Conservation (phyloP, 345 rosid species). For the Heritiera littoralis region DNA sequence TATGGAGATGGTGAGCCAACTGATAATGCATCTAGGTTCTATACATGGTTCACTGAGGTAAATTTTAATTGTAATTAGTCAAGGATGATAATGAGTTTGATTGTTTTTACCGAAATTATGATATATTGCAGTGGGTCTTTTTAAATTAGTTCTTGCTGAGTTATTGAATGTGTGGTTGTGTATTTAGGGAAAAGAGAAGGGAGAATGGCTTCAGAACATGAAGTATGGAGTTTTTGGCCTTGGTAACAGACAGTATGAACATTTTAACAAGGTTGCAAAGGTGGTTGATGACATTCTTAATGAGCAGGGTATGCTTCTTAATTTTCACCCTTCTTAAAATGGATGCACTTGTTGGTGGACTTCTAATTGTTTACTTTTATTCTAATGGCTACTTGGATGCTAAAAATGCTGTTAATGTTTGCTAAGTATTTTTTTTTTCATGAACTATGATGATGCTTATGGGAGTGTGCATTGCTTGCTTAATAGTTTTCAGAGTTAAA, state of each 20-base stretch:
- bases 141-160: background rate
- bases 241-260: constrained; percentile 95
- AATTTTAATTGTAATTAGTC: constrained; percentile 21
- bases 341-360: background rate
- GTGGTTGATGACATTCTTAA: constrained; percentile 70
- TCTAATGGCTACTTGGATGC: background rate
- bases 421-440: background rate
- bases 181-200: constrained; percentile 69
- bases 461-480: background rate
- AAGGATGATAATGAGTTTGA: background rate
- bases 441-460: constrained; percentile 6
- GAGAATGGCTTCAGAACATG: constrained; percentile 67
- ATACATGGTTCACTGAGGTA: constrained; percentile 96
- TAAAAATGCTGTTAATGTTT: background rate
- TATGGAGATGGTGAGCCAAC: constrained; percentile 99
- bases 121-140: background rate
- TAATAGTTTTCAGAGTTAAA: background rate
- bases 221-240: constrained; percentile 91
- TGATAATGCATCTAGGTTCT: constrained; percentile 97
- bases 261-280: constrained; percentile 91
- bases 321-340: background rate
- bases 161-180: background rate
- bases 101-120: background rate
- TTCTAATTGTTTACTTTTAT: background rate
- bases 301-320: constrained; percentile 66